Conservation (phyloP, 1,284 basidiomycete genomes). For the Cystobasidium pallidum region DNA sequence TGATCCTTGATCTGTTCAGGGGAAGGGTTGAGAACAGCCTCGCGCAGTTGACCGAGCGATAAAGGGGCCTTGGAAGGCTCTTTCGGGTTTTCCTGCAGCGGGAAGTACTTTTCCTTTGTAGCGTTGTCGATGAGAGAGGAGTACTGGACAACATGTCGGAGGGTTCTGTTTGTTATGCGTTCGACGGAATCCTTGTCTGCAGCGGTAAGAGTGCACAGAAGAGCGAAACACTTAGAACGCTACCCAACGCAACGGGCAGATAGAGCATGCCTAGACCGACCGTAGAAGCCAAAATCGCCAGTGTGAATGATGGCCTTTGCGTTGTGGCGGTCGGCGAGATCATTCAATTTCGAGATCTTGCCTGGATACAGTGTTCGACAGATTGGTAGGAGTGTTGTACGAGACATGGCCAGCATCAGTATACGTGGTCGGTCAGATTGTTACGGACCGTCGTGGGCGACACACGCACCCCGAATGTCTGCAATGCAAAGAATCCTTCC, state of each 20-base stretch:
- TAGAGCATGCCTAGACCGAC: slow-evolving; percentile 60
- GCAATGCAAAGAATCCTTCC: slow-evolving; percentile 94
- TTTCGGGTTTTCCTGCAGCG: slow-evolving; percentile 57
- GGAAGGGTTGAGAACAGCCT: slow-evolving; percentile 50
- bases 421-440: not conserved
- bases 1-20: slow-evolving; percentile 52
- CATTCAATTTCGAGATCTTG: slow-evolving; percentile 79
- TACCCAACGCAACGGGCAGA: no score
- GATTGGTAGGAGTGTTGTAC: slow-evolving; percentile 4
- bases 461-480: slow-evolving; percentile 76
- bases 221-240: no score
- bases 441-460: no score
- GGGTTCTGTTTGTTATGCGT: slow-evolving; percentile 60
- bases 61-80: slow-evolving; percentile 26
- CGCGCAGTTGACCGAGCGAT: slow-evolving; percentile 48
- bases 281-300: slow-evolving; percentile 99
- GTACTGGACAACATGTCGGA: slow-evolving; percentile 95
- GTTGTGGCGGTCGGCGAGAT: slow-evolving; percentile 82
- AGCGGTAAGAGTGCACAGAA: not conserved
- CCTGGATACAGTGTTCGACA: slow-evolving; percentile 53
- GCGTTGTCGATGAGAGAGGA: slow-evolving; percentile 87
- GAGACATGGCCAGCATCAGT: slow-evolving; percentile 2
- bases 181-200: slow-evolving; percentile 51
- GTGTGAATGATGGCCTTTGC: slow-evolving; percentile 97
- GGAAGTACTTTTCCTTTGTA: slow-evolving; percentile 69